Evolutionary conservation across 2,329 filamentous ascomycete species (phyloP).

Genomic region (Sarocladiaceae sp.): DNA sequence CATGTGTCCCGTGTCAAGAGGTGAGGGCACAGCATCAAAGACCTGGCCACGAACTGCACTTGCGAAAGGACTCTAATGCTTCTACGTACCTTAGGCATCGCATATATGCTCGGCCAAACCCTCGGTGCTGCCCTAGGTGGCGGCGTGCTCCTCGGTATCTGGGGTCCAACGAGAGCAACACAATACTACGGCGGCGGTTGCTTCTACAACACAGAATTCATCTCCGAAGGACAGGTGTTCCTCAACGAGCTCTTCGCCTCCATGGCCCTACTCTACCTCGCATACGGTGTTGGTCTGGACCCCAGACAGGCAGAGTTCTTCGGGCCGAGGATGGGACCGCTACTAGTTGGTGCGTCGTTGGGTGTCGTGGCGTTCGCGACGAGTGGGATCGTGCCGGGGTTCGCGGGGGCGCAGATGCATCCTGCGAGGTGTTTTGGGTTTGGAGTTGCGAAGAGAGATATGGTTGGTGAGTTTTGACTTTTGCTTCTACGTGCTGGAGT

Average conservation of each 20-base stretch:
- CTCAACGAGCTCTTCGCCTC: slow-evolving; percentile 42
- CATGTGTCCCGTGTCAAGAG: slow-evolving; percentile 42
- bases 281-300: slow-evolving; percentile 49
- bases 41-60: too few relatives aligned
- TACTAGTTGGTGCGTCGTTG: slow-evolving; percentile 40
- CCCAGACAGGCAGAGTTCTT: slow-evolving; percentile 45
- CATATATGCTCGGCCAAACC: slow-evolving; percentile 43
- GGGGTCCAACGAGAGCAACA: slow-evolving; percentile 24
- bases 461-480: slow-evolving; percentile 17
- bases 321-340: slow-evolving; percentile 42
- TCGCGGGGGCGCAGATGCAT: slow-evolving; percentile 38
- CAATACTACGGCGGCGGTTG: slow-evolving; percentile 33
- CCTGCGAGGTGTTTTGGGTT: slow-evolving; percentile 41
- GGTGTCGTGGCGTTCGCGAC: slow-evolving; percentile 32
- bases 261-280: slow-evolving; percentile 29
- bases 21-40: too few relatives aligned
- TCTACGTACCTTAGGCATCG: too few relatives aligned
- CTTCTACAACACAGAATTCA: slow-evolving; percentile 28
- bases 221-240: slow-evolving; percentile 35
- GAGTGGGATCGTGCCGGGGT: slow-evolving; percentile 33
- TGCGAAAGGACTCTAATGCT: too few relatives aligned
- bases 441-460: slow-evolving; percentile 29
- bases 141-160: slow-evolving; percentile 32
- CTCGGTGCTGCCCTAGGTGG: slow-evolving; percentile 40
- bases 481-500: too few relatives aligned